A percentile compares a stretch with the other conserved stretches of the same genome.
phyloP scores from a whole-genome alignment of 2,329 filamentous ascomycete genomes.

The Aspergillus pseudoviridinutans region DNA sequence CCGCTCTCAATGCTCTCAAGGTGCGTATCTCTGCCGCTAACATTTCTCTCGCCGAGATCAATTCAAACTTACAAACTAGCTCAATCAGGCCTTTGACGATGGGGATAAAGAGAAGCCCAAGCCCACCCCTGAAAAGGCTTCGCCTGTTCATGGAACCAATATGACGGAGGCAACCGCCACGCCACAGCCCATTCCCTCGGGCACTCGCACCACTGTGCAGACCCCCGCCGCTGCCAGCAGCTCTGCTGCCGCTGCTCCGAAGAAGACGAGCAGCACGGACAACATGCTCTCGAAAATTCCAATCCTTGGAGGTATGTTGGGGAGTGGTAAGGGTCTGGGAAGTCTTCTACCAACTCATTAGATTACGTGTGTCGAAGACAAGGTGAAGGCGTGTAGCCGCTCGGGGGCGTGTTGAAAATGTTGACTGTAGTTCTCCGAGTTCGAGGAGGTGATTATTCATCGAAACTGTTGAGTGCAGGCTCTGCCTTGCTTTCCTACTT shows the following conservation, averaged over 20 bases:
- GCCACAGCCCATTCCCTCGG: slow-evolving; percentile 1
- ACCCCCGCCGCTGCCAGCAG: not conserved
- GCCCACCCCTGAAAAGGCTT: not conserved
- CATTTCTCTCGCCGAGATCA: not conserved
- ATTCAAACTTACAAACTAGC: not conserved
- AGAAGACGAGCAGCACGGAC: not conserved
- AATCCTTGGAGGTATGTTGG: slow-evolving; percentile 19
- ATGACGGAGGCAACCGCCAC: not conserved
- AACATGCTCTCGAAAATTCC: slow-evolving; percentile 20
- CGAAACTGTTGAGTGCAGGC: not conserved
- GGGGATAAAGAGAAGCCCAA: not conserved
- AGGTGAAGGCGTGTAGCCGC: not conserved
- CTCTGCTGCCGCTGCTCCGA: not conserved
- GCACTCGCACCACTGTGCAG: not conserved
- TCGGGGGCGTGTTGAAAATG: not conserved
- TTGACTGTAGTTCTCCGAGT: too few species aligned
- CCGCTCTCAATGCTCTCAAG: not conserved
- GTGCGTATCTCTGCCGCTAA: not conserved
- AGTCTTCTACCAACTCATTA: not conserved
- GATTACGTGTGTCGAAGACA: not conserved
- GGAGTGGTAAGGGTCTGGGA: not conserved
- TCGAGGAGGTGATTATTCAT: not conserved
- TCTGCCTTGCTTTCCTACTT: not conserved
- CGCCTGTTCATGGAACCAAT: not conserved
- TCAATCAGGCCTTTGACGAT: not conserved